These are phyloP conservation scores for Citrus hindsii DNA, from an alignment of 345 rosid genomes.

Conservation along the genomic window DNA sequence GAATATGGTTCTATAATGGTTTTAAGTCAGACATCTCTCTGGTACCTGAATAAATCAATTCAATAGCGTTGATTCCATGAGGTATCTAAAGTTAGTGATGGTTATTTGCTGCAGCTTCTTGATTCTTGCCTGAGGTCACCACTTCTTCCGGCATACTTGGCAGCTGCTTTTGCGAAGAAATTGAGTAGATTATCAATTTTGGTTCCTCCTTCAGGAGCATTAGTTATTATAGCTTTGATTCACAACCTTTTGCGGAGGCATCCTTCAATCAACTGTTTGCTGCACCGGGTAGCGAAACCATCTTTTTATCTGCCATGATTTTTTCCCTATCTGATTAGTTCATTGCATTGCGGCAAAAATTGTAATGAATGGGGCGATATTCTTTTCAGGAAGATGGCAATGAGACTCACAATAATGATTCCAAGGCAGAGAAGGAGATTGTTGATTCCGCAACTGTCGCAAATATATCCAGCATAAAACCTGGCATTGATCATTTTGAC, in stretches of 20 bases:
- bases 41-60: background rate
- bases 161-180: constrained; percentile 92
- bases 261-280: constrained; percentile 91
- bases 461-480: constrained; percentile 26
- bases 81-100: background rate
- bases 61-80: background rate
- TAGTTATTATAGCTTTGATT: constrained; percentile 77
- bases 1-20: background rate
- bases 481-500: constrained; percentile 67
- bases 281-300: constrained; percentile 55
- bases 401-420: constrained; percentile 25
- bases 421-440: constrained; percentile 31
- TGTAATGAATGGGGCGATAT: background rate
- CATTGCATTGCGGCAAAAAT: background rate
- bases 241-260: constrained; percentile 84
- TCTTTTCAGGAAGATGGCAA: constrained; percentile 47
- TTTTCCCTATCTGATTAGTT: background rate
- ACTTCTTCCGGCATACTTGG: constrained; percentile 96
- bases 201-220: constrained; percentile 80
- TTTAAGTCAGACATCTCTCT: background rate
- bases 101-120: constrained; percentile 65
- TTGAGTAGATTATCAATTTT: constrained; percentile 75
- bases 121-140: constrained; percentile 89
- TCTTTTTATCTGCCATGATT: background rate
- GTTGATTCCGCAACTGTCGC: constrained; percentile 16